phyloP scores from a whole-genome alignment of 768 basidiomycete genomes.

The Suillus subluteus region DNA sequence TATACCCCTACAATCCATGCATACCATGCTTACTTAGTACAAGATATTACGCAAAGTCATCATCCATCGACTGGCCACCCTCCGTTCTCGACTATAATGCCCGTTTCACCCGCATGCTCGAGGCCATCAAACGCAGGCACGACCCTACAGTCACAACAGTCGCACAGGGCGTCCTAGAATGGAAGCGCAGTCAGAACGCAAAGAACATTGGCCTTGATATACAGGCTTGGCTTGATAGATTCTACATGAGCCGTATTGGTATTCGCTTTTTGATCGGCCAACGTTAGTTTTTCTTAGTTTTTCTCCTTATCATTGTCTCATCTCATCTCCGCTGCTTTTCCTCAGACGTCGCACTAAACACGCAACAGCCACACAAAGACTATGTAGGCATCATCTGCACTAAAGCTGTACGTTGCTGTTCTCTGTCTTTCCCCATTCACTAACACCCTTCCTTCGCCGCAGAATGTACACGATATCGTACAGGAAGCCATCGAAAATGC shows the following conservation, averaged over 20 bases:
- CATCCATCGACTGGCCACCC: slow-evolving; percentile 79
- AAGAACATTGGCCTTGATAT: slow-evolving; percentile 82
- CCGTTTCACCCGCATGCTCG: slow-evolving; percentile 84
- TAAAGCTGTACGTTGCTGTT: slow-evolving; percentile 63
- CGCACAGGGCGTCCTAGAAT: slow-evolving; percentile 94
- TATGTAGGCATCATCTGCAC: slow-evolving; percentile 99
- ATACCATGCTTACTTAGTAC: slow-evolving; percentile 8
- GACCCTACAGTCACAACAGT: slow-evolving; percentile 98
- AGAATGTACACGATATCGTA: slow-evolving; percentile 97
- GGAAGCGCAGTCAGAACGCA: slow-evolving; percentile 79
- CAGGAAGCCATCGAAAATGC: slow-evolving; percentile 99
- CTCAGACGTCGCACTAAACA: slow-evolving; percentile 92
- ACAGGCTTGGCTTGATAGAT: slow-evolving; percentile 95
- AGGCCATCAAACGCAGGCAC: slow-evolving; percentile 90
- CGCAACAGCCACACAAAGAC: slow-evolving; percentile 83
- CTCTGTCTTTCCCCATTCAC: slow-evolving; percentile 2
- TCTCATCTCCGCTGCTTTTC: slow-evolving; percentile 10
- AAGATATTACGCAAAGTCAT: slow-evolving; percentile 86
- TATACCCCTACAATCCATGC: slow-evolving; percentile 6
- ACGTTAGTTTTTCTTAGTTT: slow-evolving; percentile 53
- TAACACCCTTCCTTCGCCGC: slow-evolving; percentile 15
- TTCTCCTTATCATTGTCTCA: slow-evolving; percentile 10
- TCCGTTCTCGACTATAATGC: slow-evolving; percentile 93
- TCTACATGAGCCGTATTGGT: slow-evolving; percentile 94
- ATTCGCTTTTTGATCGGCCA: slow-evolving; percentile 98